Base-by-base conservation (phyloP, 495 filamentous ascomycete genomes). In the Gamarada debralockiae region DNA sequence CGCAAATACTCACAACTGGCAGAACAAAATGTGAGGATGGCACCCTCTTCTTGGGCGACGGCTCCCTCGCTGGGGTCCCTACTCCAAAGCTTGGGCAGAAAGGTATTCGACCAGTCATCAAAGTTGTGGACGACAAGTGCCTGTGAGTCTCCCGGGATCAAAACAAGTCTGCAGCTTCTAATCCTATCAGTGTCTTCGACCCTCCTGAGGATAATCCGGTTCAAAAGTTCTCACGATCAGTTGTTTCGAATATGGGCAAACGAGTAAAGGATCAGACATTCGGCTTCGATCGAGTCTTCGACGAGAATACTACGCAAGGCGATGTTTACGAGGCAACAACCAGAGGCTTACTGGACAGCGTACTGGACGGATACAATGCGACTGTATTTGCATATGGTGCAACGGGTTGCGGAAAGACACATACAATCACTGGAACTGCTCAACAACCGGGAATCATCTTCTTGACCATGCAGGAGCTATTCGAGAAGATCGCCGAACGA, bases 321-420 rank as follows among this genome's bases (percentile, higher is more conserved):
- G 95, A 99, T 67, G 88, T 99, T 0, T 99, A 97, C 75, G 92
- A 97, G 68, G 80, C 89, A 3, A 99, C 93, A 6, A 96, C 95
- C 4, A 87, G 85, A 64, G 79, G 71, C 55, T 78, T 99, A 22
- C 78, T 99, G 65, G 93, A 97, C 65, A 97, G 85, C 67, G 92
- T 99, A 46, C 76, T 97, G 47, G 92, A 97, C 55, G 93, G 93
- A 43, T 99, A 96, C 73, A 99, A 99, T 75, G 93, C 95, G 38
- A 99, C 93, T 0, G 93, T 99, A 0, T 99, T 97, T 67, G 93
- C 93, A 23, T 99, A 99, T 69, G 93, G 93, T 58, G 93, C 93
- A 17, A 99, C 93, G 2, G 93, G 93, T 31, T 98, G 93, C 67
- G 93, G 93, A 66, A 98, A 97, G 70, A 98, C 93, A 15, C 93